Percentiles rank a stretch among this genome's conserved stretches.
Evolutionary conservation across 352 stramenopile genomes (phyloP).

Genomic region (Pythium periplocum): DNA sequence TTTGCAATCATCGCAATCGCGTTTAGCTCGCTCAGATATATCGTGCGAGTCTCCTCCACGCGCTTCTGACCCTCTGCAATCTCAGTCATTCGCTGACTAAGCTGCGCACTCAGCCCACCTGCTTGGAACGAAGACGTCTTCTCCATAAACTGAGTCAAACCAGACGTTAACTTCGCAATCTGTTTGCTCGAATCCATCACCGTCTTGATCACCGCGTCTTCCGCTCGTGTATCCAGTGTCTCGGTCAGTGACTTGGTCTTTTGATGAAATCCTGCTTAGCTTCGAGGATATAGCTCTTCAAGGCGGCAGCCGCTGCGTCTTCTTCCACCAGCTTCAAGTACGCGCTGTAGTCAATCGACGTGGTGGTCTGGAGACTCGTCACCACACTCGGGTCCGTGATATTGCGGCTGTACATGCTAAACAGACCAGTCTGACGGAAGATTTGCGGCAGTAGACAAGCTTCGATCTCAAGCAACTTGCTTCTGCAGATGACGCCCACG

Average conservation of each 20-base stretch:
- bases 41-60: not conserved
- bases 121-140: not conserved
- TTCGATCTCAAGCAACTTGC: constrained; percentile 1
- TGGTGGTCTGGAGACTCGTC: constrained; percentile 3
- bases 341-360: constrained; percentile 1
- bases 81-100: constrained; percentile 1
- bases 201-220: constrained; percentile 1
- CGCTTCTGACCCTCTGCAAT: not conserved
- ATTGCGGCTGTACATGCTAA: constrained; percentile 7
- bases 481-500: constrained; percentile 2
- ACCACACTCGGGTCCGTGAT: constrained; percentile 7
- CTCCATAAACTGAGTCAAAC: constrained; percentile 1
- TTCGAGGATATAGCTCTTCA: not conserved
- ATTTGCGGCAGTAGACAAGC: constrained; percentile 11
- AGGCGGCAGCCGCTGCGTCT: not conserved
- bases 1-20: constrained; percentile 1
- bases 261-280: constrained; percentile 1
- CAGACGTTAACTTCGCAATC: constrained; percentile 1
- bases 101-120: not conserved
- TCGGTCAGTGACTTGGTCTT: not conserved
- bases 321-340: constrained; percentile 7
- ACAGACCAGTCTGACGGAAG: constrained; percentile 5
- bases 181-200: constrained; percentile 1
- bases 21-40: not conserved
- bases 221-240: not conserved